phyloP scores from a whole-genome alignment of 2,329 filamentous ascomycete genomes.

The Incumbomyces delicatus region DNA sequence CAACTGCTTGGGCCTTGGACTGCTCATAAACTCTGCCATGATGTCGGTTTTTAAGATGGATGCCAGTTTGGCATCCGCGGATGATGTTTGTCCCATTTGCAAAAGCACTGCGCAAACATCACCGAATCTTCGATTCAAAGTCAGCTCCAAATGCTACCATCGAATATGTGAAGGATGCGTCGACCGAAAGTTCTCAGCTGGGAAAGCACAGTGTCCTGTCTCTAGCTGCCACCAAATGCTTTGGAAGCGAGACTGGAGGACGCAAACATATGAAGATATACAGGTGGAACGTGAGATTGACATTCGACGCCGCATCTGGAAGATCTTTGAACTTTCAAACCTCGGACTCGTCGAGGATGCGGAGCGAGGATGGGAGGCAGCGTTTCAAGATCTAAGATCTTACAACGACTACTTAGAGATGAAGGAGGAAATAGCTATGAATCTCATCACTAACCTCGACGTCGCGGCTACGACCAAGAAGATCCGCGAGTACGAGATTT shows the following conservation, averaged over 20 bases:
- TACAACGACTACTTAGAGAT: constrained; percentile 94
- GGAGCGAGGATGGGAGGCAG: constrained; percentile 41
- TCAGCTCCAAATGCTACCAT: constrained; percentile 98
- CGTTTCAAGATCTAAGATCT: constrained; percentile 73
- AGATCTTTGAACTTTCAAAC: constrained; percentile 1
- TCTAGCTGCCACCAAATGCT: constrained; percentile 80
- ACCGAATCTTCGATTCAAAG: constrained; percentile 83
- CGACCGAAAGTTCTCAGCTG: constrained; percentile 75
- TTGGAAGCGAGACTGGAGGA: constrained; percentile 55
- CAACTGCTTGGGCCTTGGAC: not conserved
- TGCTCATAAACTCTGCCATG: not conserved
- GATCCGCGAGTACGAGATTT: constrained; percentile 61
- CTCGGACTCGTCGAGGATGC: constrained; percentile 2
- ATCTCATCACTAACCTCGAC: constrained; percentile 65
- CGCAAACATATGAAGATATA: constrained; percentile 83
- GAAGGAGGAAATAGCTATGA: constrained; percentile 82
- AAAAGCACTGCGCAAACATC: constrained; percentile 95
- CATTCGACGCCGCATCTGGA: constrained; percentile 62
- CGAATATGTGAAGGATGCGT: constrained; percentile 97
- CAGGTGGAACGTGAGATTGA: constrained; percentile 87
- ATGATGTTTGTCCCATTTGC: constrained; percentile 84
- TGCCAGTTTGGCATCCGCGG: not conserved
- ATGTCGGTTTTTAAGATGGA: not conserved
- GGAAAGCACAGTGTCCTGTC: constrained; percentile 85
- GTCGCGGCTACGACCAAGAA: constrained; percentile 52